A percentile compares a stretch with the other conserved stretches of the same genome.
Evolutionary conservation across 2,329 filamentous ascomycete genomes (phyloP).

Genomic region (Fusarium udum): DNA sequence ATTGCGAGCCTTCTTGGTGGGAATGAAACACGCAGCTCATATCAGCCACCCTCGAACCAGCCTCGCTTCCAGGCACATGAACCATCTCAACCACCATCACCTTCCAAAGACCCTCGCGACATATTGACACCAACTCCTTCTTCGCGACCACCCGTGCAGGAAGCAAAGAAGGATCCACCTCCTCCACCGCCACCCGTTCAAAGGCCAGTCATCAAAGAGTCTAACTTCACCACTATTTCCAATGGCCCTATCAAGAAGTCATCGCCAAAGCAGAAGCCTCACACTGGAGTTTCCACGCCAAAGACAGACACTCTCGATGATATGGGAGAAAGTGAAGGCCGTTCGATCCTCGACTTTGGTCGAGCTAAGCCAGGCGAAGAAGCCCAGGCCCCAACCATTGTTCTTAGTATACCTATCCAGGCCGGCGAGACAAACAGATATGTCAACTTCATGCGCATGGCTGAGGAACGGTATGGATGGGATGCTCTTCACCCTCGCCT

Average conservation of each 20-base stretch:
- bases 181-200: conserved; percentile 47
- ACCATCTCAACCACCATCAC: conserved; percentile 55
- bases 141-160: conserved; percentile 44
- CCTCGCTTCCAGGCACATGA: conserved; percentile 49
- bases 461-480: conserved; percentile 93
- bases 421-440: conserved; percentile 84
- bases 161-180: conserved; percentile 52
- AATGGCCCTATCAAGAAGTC: conserved; percentile 57
- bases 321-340: conserved; percentile 54
- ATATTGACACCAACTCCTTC: conserved; percentile 49
- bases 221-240: conserved; percentile 54
- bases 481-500: conserved; percentile 91
- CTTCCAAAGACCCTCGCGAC: conserved; percentile 50
- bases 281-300: conserved; percentile 55
- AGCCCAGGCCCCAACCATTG: conserved; percentile 75
- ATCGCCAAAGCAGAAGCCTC: conserved; percentile 59
- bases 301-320: conserved; percentile 62
- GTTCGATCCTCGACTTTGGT: conserved; percentile 70
- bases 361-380: conserved; percentile 68
- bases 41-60: conserved; percentile 42
- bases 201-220: conserved; percentile 50
- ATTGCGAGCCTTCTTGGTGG: conserved; percentile 83
- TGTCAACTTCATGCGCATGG: conserved; percentile 93
- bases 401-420: conserved; percentile 82
- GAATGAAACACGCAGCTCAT: conserved; percentile 41